Evolutionary conservation across 192 early-diverging fungal species (phyloP), one percentile per base, ranked within the genome.

Genomic region (Backusella macrospora): DNA sequence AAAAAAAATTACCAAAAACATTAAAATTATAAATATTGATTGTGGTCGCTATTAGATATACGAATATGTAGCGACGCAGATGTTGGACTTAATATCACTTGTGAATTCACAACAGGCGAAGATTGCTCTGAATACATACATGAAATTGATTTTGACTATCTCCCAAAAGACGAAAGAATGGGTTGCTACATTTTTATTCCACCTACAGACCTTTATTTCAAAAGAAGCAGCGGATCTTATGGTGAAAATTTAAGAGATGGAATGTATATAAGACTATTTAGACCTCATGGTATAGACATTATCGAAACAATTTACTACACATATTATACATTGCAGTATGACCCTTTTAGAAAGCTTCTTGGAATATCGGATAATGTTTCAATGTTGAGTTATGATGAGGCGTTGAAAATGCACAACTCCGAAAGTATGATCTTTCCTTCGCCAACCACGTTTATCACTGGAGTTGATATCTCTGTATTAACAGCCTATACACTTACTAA

Each of bases 171-270:
- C 21, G 26, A 10, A 26, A 9, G 52, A 59, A 23, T 59, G 7
- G 52, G 52, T 12, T 59, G 52, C 8, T 59, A 59, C 26, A 59
- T 59, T 59, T 59, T 59, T 59, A 23, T 59, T 59, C 52, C 52
- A 59, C 52, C 52, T 4, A 23, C 21, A 21, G 26, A 29, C 52
- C 18, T 59, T 26, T 59, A 59, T 23, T 59, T 59, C 21, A 59
- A 59, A 21, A 59, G 18, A 8, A 59, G 52, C 1, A 12, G 13
- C 10, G 26, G 9, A 8, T 59, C 52, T 13, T 59, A 59, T 23
- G 52, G 26, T 12, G 52, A 18, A 2, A 23, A 59, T 26, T 59
- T 59, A 13, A 59, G 52, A 59, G 52, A 59, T 59, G 21, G 21
- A 0, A 18, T 59, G 8, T 18, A 59, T 59, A 59, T 59, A 59